A percentile compares a stretch with the other conserved stretches of the same genome.
These are phyloP conservation scores for Ceratocystis harringtonii DNA, from an alignment of 2,329 filamentous ascomycete genomes.

Conservation along the genomic window DNA sequence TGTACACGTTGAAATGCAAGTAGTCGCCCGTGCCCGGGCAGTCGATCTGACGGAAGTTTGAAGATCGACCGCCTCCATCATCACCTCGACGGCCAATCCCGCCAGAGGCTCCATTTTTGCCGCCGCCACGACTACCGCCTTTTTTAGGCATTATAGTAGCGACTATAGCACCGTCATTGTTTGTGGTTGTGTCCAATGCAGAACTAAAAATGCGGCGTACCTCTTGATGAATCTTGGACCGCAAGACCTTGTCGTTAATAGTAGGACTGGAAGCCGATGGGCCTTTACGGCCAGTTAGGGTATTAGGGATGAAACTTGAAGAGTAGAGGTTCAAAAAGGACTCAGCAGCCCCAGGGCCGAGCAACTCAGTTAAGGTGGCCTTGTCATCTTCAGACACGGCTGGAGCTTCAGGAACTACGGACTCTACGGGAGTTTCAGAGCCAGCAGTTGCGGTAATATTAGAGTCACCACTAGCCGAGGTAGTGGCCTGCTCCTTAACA, in stretches of 20 bases:
- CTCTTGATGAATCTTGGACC: constrained; percentile 39
- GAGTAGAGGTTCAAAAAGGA: constrained; percentile 31
- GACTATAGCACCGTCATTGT: constrained; percentile 41
- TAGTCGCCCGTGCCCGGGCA: constrained; percentile 46
- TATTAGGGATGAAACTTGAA: constrained; percentile 23
- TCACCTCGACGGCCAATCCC: constrained; percentile 17
- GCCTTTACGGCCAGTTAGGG: constrained; percentile 21
- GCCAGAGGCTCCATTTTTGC: constrained; percentile 7
- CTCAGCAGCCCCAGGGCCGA: constrained; percentile 28
- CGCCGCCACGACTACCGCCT: constrained; percentile 14
- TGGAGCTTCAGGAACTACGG: constrained; percentile 18
- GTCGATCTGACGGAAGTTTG: constrained; percentile 9
- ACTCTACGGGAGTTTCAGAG: constrained; percentile 24
- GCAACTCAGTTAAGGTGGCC: constrained; percentile 26
- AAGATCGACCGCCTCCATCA: constrained; percentile 4
- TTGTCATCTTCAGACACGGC: constrained; percentile 24
- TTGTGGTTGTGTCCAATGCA: constrained; percentile 60
- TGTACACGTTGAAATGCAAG: constrained; percentile 83
- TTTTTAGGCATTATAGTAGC: constrained; percentile 46
- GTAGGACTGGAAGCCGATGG: constrained; percentile 28
- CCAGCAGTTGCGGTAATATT: not conserved
- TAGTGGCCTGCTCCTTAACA: constrained; percentile 16
- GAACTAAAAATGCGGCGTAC: constrained; percentile 69
- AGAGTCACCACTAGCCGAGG: not conserved
- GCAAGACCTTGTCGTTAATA: constrained; percentile 31